phyloP scores from a whole-genome alignment of 176 grass and related monocot genomes.

The Coix lacrymajobi region DNA sequence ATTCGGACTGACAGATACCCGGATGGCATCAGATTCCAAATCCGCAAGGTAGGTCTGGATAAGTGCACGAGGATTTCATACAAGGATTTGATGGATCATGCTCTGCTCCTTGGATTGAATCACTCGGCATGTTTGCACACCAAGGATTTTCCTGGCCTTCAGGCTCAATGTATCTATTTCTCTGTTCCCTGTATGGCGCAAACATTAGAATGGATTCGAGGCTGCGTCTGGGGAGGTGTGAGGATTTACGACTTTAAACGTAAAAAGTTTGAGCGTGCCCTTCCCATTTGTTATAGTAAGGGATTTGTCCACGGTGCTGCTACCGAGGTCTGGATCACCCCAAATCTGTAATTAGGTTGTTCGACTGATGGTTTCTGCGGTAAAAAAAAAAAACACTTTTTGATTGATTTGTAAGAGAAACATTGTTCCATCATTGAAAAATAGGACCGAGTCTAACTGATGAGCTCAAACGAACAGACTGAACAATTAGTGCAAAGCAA shows the following conservation, averaged over 20 bases:
- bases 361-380: too few species aligned
- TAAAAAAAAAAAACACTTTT: too few species aligned
- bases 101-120: background rate
- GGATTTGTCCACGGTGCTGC: fast-evolving
- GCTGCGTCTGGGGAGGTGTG: background rate
- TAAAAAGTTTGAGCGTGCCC: background rate
- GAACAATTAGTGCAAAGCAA: background rate
- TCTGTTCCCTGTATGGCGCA: background rate
- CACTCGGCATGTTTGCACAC: background rate
- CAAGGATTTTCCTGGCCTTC: background rate
- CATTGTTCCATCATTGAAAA: too few species aligned
- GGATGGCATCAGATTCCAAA: background rate
- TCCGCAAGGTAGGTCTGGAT: background rate
- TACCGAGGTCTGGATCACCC: background rate
- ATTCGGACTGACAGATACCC: background rate
- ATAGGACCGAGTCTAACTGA: too few species aligned
- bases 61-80: background rate
- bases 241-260: background rate
- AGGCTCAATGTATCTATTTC: background rate
- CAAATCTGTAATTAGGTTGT: background rate
- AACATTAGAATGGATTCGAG: background rate
- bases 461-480: too few species aligned
- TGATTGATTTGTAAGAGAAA: too few species aligned
- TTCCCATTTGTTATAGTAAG: background rate
- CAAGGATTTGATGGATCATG: background rate